These are phyloP conservation scores for Yarrowia osloensis DNA, from an alignment of 805 yeast species.

Conservation along the genomic window DNA sequence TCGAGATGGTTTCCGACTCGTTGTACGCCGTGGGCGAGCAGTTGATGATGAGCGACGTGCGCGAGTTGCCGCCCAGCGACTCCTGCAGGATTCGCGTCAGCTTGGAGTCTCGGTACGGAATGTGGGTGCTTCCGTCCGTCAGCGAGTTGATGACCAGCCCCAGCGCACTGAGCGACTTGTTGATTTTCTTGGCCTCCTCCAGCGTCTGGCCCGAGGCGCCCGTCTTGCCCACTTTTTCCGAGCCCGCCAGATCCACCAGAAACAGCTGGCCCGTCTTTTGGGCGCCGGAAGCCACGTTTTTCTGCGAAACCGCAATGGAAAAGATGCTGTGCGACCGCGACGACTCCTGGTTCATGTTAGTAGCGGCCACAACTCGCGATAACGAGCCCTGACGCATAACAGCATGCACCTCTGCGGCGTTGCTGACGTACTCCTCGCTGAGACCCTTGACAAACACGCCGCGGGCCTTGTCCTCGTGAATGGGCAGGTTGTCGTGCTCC, in stretches of 20 bases:
- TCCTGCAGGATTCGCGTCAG: conserved; percentile 77
- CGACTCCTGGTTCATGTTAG: conserved; percentile 71
- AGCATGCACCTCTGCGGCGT: conserved; percentile 58
- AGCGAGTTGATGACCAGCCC: conserved; percentile 81
- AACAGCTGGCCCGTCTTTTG: conserved; percentile 65
- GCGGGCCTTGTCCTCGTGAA: conserved; percentile 63
- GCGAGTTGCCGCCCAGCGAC: conserved; percentile 78
- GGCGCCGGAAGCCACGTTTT: conserved; percentile 55
- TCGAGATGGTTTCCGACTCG: conserved; percentile 65
- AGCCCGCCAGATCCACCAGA: conserved; percentile 84
- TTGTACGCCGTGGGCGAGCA: conserved; percentile 66
- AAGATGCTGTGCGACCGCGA: conserved; percentile 82
- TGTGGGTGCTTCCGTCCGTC: conserved; percentile 66
- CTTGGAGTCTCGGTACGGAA: conserved; percentile 78
- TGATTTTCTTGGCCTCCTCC: conserved; percentile 84
- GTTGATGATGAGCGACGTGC: conserved; percentile 71
- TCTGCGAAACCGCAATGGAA: conserved; percentile 66
- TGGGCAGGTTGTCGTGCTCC: conserved; percentile 45
- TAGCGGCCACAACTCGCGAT: conserved; percentile 58
- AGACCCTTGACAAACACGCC: conserved; percentile 76
- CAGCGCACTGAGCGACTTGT: conserved; percentile 71
- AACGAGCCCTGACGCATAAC: conserved; percentile 61
- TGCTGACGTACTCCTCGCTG: conserved; percentile 59
- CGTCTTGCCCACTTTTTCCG: conserved; percentile 75
- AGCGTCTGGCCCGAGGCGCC: conserved; percentile 74